Evolutionary conservation across 208 protist species (phyloP).

Genomic region (Wallacemonas collosoma): DNA sequence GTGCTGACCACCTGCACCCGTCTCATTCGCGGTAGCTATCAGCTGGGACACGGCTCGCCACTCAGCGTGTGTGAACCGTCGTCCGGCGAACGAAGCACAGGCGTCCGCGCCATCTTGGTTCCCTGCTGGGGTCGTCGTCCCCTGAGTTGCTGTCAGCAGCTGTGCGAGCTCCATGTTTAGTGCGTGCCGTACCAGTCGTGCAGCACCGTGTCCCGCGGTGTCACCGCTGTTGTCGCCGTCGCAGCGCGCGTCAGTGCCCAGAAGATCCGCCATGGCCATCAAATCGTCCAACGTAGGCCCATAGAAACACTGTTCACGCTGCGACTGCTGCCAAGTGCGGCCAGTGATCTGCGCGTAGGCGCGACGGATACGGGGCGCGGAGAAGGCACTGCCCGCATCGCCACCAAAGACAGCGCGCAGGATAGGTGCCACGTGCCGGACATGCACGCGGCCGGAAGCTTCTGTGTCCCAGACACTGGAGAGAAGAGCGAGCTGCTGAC

Average conservation of each 20-base stretch:
- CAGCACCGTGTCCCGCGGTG: conserved; percentile 16
- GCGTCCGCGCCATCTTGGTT: not conserved
- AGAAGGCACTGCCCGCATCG: not conserved
- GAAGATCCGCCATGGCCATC: conserved; percentile 35
- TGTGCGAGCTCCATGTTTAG: conserved; percentile 27
- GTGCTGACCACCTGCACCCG: too few relatives aligned
- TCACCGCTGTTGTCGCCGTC: not conserved
- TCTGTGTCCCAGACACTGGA: conserved; percentile 65
- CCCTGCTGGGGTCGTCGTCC: not conserved
- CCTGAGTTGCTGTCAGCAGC: conserved; percentile 18
- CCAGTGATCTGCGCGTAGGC: conserved; percentile 31
- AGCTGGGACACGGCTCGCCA: not conserved
- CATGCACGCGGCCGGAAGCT: conserved; percentile 43
- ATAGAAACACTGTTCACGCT: conserved; percentile 1
- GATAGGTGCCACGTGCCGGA: conserved; percentile 43
- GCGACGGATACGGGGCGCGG: conserved; percentile 4
- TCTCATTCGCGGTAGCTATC: not conserved
- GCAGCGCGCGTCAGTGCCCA: conserved; percentile 17
- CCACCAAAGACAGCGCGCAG: conserved; percentile 52
- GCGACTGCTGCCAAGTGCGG: conserved; percentile 18
- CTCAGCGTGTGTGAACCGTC: not conserved
- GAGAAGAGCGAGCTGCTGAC: conserved; percentile 59
- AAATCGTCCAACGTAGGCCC: conserved; percentile 46
- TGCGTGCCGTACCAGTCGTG: conserved; percentile 18
- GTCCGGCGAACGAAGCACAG: not conserved